Conservation (phyloP, 2,329 filamentous ascomycete species). For the Colletotrichum camelliae region DNA sequence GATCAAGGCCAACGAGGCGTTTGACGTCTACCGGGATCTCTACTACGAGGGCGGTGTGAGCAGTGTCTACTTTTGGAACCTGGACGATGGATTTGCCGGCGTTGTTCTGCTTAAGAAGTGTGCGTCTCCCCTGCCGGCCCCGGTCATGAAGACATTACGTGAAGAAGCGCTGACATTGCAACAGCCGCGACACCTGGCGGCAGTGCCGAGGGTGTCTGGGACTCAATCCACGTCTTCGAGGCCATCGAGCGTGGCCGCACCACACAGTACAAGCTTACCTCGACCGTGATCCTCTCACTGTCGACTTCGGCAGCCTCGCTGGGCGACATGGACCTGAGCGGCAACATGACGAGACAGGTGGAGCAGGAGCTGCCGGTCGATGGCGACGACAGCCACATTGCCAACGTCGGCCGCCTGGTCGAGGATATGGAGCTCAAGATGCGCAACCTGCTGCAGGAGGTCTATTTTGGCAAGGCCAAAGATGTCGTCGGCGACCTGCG, state of each 20-base stretch:
- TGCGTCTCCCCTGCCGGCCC: constrained; percentile 43
- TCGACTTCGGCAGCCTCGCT: constrained; percentile 65
- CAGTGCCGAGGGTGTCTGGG: constrained; percentile 84
- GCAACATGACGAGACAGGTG: constrained; percentile 97
- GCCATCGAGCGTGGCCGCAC: constrained; percentile 89
- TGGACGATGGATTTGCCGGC: constrained; percentile 97
- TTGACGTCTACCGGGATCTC: constrained; percentile 95
- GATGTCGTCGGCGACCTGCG: constrained; percentile 95
- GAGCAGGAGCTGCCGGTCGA: constrained; percentile 91
- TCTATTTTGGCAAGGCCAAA: constrained; percentile 99
- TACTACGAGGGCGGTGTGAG: constrained; percentile 97
- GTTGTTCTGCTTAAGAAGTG: constrained; percentile 96
- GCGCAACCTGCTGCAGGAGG: constrained; percentile 96
- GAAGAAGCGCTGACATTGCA: background rate
- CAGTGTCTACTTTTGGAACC: constrained; percentile 97
- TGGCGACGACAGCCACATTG: constrained; percentile 90
- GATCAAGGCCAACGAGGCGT: constrained; percentile 90
- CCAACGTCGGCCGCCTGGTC: constrained; percentile 91
- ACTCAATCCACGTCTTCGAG: constrained; percentile 98
- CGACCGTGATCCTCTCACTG: constrained; percentile 91
- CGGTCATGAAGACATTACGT: background rate
- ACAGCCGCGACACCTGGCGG: constrained; percentile 69
- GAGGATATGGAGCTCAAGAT: constrained; percentile 99
- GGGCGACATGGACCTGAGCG: constrained; percentile 88
- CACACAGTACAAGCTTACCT: constrained; percentile 97